Percentiles rank a stretch among this genome's conserved stretches.
These are phyloP conservation scores for Diaporthe velutina DNA, from an alignment of 2,329 filamentous ascomycete genomes.

Conservation along the genomic window DNA sequence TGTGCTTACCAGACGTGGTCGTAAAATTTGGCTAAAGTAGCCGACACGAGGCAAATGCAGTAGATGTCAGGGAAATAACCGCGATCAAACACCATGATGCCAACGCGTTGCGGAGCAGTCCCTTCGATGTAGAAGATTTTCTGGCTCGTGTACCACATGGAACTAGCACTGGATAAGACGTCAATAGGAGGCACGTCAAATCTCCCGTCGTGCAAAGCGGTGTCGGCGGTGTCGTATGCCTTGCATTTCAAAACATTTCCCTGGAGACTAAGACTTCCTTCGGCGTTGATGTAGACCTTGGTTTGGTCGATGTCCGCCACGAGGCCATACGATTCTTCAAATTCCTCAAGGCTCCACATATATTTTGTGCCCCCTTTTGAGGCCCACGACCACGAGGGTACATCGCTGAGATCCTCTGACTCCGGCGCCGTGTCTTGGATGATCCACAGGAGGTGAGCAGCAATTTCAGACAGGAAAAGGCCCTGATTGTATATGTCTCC, in stretches of 20 bases:
- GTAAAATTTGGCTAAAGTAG: not conserved
- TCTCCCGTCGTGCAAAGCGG: too few species aligned
- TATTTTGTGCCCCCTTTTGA: not conserved
- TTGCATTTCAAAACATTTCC: not conserved
- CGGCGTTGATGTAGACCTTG: not conserved
- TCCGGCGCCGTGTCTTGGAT: not conserved
- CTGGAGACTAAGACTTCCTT: not conserved
- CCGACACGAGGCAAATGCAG: not conserved
- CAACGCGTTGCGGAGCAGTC: not conserved
- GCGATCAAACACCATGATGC: not conserved
- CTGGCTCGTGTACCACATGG: fast-evolving
- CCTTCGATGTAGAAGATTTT: not conserved
- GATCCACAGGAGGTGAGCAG: not conserved
- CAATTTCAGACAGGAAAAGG: not conserved
- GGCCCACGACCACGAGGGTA: not conserved
- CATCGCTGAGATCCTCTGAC: not conserved
- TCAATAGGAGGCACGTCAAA: not conserved
- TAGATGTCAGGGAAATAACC: not conserved
- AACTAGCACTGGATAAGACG: not conserved
- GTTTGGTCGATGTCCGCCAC: not conserved
- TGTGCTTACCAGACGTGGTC: not conserved
- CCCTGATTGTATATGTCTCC: not conserved
- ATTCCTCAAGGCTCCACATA: not conserved
- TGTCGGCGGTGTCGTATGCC: too few species aligned
- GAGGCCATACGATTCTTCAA: fast-evolving